Conservation (phyloP, 1,284 basidiomycete genomes). For the Trichosporon asahii region DNA sequence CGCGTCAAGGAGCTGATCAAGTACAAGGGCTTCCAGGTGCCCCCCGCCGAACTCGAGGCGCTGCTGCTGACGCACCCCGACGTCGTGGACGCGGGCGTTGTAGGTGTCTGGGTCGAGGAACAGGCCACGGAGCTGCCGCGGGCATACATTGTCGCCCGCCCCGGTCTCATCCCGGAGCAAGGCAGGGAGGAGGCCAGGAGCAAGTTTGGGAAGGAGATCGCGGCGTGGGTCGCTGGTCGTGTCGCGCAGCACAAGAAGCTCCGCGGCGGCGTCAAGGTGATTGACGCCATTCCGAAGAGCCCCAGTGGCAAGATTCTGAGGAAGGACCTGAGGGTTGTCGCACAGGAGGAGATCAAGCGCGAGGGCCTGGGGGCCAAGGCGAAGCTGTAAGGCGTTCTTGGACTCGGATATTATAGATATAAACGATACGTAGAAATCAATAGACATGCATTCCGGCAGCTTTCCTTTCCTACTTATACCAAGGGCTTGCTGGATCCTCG, state of each 20-base stretch:
- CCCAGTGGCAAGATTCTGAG: slow-evolving; percentile 46
- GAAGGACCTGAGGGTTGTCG: slow-evolving; percentile 26
- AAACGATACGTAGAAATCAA: neutral
- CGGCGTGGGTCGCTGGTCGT: slow-evolving; percentile 62
- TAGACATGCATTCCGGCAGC: neutral
- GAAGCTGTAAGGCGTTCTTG: neutral
- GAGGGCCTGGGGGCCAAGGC: neutral
- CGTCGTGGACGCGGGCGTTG: slow-evolving; percentile 67
- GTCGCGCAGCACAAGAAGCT: slow-evolving; percentile 55
- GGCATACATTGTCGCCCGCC: slow-evolving; percentile 45
- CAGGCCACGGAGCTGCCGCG: slow-evolving; percentile 74
- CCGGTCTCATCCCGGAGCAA: neutral
- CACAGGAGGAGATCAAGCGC: slow-evolving; percentile 11
- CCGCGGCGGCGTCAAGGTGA: slow-evolving; percentile 53
- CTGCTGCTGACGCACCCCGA: slow-evolving; percentile 68
- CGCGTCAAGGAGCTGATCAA: slow-evolving; percentile 76
- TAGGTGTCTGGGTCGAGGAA: slow-evolving; percentile 62
- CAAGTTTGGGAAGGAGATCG: slow-evolving; percentile 54
- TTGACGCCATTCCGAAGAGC: slow-evolving; percentile 54
- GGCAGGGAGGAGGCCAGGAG: slow-evolving; percentile 49
- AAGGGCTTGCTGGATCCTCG: too few relatives aligned
- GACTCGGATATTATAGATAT: too few relatives aligned
- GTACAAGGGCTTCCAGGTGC: slow-evolving; percentile 60
- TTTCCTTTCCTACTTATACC: too few relatives aligned
- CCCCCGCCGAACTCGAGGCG: slow-evolving; percentile 77